Evolutionary conservation across 148 eudicot species (phyloP), one percentile per base, ranked within the genome.

Genomic region (Fagopyrum homotropicum): DNA sequence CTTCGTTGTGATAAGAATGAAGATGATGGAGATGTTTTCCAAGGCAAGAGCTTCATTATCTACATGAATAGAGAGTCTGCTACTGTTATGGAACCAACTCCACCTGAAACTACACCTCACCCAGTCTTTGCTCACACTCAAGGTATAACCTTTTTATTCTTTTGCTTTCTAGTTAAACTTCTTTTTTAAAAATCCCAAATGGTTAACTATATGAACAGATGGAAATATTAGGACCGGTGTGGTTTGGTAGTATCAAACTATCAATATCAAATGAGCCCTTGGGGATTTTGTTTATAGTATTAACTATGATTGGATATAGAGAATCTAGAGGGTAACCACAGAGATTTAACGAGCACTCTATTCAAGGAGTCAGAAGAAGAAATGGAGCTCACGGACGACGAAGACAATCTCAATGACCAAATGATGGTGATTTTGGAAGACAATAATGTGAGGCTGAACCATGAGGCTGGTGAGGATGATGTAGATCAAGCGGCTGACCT

Each of bases 401-500:
- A 55, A 45, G 78, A 63, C 49, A 46, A 14, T 5, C 60, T 7
- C 7, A 50, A 49, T 47, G 59, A 71, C 19, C 43, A 6, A 26
- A 46, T 51, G 56, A 45, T 15, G n/a, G 9, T 44, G 15, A 69
- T n/a, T 69, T 12, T 29, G 19, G 75, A 72, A 14, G 45, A 55
- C 16, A 68, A 61, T 5, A 14, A 55, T 5, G 43, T 44, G 17
- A 54, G 47, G 46, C 5, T 64, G 2, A 83, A 79, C 10, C 73
- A 84, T 5, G 85, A 85, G 1, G 85, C 72, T 2, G 76, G 75
- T 0, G 75, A 59, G 0, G 73, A 80, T 12, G 70, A 80, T 35
- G 29, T 64, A 35, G 80, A 82, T 71, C 73, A 77, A 26, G 84
- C 75, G 2, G 88, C 88, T 0, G 88, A 83, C 30, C 45, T 83